A percentile compares a stretch with the other conserved stretches of the same genome.
These are phyloP conservation scores for Volvox africanus DNA, from an alignment of 139 green algal genomes.

Conservation along the genomic window DNA sequence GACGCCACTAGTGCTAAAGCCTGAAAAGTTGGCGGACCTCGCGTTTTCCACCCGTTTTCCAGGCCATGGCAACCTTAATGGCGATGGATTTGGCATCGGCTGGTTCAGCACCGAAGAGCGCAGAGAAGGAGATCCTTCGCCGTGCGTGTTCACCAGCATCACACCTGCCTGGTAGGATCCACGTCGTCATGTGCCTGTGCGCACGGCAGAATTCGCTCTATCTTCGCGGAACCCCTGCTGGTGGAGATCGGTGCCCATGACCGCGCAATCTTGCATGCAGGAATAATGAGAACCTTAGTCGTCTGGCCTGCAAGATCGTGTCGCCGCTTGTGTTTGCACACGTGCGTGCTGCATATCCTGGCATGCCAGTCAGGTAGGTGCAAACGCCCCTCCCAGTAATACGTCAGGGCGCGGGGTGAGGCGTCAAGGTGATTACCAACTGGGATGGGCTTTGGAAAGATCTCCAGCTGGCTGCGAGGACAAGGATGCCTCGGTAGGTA, in stretches of 20 bases:
- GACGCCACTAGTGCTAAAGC: too few relatives aligned
- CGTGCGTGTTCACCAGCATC: constrained; percentile 94
- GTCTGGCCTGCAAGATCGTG: constrained; percentile 92
- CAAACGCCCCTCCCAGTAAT: neutral
- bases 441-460: too few relatives aligned
- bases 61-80: constrained; percentile 93
- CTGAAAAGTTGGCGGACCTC: neutral
- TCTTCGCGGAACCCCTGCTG: too few relatives aligned
- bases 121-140: constrained; percentile 70
- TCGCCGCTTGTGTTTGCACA: constrained; percentile 94
- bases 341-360: constrained; percentile 93
- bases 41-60: constrained; percentile 31
- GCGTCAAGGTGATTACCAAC: too few relatives aligned
- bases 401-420: too few relatives aligned
- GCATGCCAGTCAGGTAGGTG: constrained; percentile 89
- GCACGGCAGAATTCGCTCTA: too few relatives aligned
- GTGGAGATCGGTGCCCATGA: neutral
- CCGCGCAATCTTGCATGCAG: constrained; percentile 50
- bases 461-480: too few relatives aligned
- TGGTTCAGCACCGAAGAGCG: constrained; percentile 79
- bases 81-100: constrained; percentile 92
- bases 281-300: constrained; percentile 97
- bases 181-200: too few relatives aligned
- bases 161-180: constrained; percentile 85
- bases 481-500: too few relatives aligned